These are phyloP conservation scores for Tuctoria greenei DNA, from an alignment of 176 grass and related monocot genomes.

Conservation along the genomic window DNA sequence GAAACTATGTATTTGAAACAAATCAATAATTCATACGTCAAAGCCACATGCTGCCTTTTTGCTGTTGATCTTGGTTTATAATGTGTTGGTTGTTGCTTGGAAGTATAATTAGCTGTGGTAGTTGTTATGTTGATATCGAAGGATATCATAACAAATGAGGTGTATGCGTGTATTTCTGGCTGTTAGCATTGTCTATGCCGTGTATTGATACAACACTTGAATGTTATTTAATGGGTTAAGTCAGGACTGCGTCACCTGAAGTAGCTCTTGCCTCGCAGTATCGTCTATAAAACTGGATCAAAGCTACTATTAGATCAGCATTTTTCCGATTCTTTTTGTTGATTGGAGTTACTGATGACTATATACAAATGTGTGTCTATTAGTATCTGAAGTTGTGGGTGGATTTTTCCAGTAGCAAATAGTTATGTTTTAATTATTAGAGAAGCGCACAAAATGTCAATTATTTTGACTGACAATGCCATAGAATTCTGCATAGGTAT, in stretches of 20 bases:
- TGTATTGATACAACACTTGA: background rate
- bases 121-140: slow-evolving; percentile 28
- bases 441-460: background rate
- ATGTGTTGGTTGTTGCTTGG: too few species aligned
- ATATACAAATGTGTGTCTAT: background rate
- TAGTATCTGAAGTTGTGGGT: background rate
- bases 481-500: background rate
- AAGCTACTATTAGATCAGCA: background rate
- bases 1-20: too few species aligned
- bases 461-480: background rate
- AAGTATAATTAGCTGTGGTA: background rate
- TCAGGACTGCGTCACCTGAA: background rate
- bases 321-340: too few species aligned
- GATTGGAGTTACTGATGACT: background rate
- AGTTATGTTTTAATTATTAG: background rate
- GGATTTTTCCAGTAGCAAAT: background rate
- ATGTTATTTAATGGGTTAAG: slow-evolving; percentile 1
- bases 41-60: too few species aligned
- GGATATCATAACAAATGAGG: background rate
- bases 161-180: slow-evolving; percentile 4
- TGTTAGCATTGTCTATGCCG: background rate
- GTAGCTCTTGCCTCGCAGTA: background rate
- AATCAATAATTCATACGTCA: too few species aligned
- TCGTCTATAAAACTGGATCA: background rate
- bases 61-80: too few species aligned